A percentile compares a stretch with the other conserved stretches of the same genome.
These are phyloP conservation scores for Yarrowia porcina DNA, from an alignment of 805 yeast genomes.

Conservation along the genomic window DNA sequence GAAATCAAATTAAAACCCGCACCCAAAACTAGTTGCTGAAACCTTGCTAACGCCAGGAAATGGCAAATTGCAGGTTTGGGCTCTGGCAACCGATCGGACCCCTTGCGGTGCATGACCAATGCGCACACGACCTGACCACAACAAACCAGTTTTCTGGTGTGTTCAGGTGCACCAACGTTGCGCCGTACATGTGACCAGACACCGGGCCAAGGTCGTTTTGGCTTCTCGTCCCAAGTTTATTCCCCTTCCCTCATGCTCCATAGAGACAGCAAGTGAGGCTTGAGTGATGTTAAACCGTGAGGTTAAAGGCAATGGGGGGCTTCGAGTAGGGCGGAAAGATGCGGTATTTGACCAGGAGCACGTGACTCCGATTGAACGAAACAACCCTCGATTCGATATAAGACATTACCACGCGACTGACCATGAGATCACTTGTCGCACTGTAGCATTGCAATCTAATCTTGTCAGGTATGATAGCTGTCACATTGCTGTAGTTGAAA, in stretches of 20 bases:
- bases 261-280: conserved; percentile 20
- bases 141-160: background rate
- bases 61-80: conserved; percentile 16
- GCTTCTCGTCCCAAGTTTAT: background rate
- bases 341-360: background rate
- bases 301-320: background rate
- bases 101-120: background rate
- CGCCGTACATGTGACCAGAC: background rate
- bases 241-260: background rate
- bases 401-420: background rate
- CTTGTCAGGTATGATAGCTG: too few species aligned
- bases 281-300: conserved; percentile 14
- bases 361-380: background rate
- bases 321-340: background rate
- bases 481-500: background rate
- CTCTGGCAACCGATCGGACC: background rate
- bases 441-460: too few species aligned
- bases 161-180: background rate
- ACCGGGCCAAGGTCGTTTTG: background rate
- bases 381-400: background rate
- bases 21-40: conserved; percentile 3
- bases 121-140: conserved; percentile 15
- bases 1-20: conserved; percentile 12
- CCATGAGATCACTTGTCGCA: background rate
- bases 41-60: conserved; percentile 9